Base-by-base conservation (phyloP, 192 early-diverging fungal species). In the Backusella sp. region DNA sequence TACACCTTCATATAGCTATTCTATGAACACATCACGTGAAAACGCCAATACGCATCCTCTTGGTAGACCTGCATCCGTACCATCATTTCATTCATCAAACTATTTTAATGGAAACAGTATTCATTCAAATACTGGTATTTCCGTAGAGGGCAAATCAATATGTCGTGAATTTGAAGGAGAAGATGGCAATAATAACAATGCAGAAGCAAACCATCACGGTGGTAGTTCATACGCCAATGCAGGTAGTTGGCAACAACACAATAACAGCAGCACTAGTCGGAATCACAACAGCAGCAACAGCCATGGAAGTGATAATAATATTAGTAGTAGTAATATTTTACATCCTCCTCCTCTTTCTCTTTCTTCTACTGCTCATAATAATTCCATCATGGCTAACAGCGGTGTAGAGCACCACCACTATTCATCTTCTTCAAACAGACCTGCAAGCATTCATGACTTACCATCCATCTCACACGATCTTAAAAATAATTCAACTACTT, bases 211-310 rank as follows among this genome's bases (percentile, higher is more conserved):
- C 56, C 9, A 62, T 62, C 26, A 62, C 4, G 11, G n/a, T 71
- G 26, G 39, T 49, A 41, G 39, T 71, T 71, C 70, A 71, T 71
- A 71, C 70, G 70, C 44, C 70, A 71, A 71, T 71, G 70, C 70
- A 71, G 70, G 42, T 71, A 71, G 70, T 71, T 71, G 70, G 70
- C 70, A 71, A 44, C 44, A 44, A 71, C 70, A 71, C 70, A 68
- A 68, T 36, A 68, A 68, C 66, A 68, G 35, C 66, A 68, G 17
- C 28, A 71, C 26, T 44, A 41, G 70, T 71, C 42, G 28, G 42
- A 71, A 71, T 71, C 70, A 71, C 42, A 71, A 71, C 35, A 32
- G 35, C 35, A 62, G 56, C 56, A 62, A 28, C 56, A 62, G 26
- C 56, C 23, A 62, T 62, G 23, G 23, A 62, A 68, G 66, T 68